Conservation (phyloP, 768 basidiomycete genomes). For the Mycena vulgaris region DNA sequence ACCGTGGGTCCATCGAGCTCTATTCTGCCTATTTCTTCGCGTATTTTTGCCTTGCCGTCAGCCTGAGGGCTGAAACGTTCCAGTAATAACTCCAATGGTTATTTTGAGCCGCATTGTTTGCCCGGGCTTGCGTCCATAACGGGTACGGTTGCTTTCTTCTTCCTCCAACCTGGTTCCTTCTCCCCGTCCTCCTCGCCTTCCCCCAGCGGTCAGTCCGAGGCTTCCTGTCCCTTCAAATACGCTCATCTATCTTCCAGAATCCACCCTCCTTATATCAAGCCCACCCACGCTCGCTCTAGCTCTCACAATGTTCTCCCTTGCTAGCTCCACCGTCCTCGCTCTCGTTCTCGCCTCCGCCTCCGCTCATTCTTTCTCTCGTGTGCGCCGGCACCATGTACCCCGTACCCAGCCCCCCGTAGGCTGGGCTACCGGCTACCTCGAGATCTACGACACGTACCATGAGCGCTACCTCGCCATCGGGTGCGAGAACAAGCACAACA, state of each 20-base stretch:
- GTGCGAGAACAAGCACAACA: conserved; percentile 64
- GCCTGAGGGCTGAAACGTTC: too few species aligned
- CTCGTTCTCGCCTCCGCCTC: conserved; percentile 56
- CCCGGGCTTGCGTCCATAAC: neutral
- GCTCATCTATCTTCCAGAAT: conserved; percentile 36
- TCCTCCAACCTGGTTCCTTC: conserved; percentile 1
- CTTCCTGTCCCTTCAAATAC: conserved; percentile 42
- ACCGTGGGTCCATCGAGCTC: too few species aligned
- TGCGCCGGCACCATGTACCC: conserved; percentile 49
- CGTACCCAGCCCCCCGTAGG: conserved; percentile 57
- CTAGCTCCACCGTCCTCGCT: conserved; percentile 60
- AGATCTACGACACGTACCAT: conserved; percentile 72
- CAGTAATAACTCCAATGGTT: too few species aligned
- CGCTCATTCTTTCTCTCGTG: conserved; percentile 46
- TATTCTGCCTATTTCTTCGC: too few species aligned
- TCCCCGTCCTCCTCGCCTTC: conserved; percentile 41
- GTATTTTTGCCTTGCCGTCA: too few species aligned
- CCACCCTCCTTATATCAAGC: conserved; percentile 48
- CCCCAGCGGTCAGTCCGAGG: conserved; percentile 41
- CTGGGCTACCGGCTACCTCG: conserved; percentile 64
- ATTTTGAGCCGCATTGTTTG: neutral
- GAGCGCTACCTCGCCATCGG: conserved; percentile 68
- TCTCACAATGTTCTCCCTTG: conserved; percentile 56
- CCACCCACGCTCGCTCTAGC: conserved; percentile 47
- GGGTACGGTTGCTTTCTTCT: conserved; percentile 26